phyloP scores from a whole-genome alignment of 805 yeast species.

The Torulaspora microellipsoides region DNA sequence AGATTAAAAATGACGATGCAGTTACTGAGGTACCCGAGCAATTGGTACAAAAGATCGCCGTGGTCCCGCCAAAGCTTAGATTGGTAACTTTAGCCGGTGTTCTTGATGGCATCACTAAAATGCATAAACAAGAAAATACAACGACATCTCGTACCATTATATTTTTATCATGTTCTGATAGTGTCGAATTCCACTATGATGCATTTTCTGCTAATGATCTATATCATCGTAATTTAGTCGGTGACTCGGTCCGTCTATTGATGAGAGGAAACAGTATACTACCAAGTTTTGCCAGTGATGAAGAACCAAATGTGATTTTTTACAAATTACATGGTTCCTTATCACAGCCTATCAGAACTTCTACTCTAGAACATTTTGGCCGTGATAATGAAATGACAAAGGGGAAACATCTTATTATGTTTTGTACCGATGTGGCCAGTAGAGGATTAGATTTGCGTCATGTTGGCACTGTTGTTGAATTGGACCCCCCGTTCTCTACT shows the following conservation, averaged over 20 bases:
- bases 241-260: constrained; percentile 33
- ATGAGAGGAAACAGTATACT: constrained; percentile 28
- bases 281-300: constrained; percentile 34
- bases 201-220: constrained; percentile 58
- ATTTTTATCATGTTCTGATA: constrained; percentile 89
- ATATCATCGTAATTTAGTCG: constrained; percentile 33
- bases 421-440: constrained; percentile 97
- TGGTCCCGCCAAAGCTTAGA: constrained; percentile 89
- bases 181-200: constrained; percentile 89
- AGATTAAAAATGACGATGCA: constrained; percentile 21
- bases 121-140: constrained; percentile 18
- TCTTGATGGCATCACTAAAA: constrained; percentile 46
- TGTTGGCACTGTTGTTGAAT: constrained; percentile 81
- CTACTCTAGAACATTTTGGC: constrained; percentile 63
- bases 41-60: constrained; percentile 69
- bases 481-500: constrained; percentile 89
- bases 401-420: constrained; percentile 57
- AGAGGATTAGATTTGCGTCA: constrained; percentile 92
- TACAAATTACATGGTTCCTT: constrained; percentile 88
- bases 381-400: constrained; percentile 39
- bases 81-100: constrained; percentile 73
- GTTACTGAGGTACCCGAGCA: constrained; percentile 77
- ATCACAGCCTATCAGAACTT: constrained; percentile 74
- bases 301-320: constrained; percentile 41
- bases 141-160: constrained; percentile 60